Percentiles rank a stretch among this genome's conserved stretches.
phyloP scores from a whole-genome alignment of 345 rosid genomes.

The Populus nigra region DNA sequence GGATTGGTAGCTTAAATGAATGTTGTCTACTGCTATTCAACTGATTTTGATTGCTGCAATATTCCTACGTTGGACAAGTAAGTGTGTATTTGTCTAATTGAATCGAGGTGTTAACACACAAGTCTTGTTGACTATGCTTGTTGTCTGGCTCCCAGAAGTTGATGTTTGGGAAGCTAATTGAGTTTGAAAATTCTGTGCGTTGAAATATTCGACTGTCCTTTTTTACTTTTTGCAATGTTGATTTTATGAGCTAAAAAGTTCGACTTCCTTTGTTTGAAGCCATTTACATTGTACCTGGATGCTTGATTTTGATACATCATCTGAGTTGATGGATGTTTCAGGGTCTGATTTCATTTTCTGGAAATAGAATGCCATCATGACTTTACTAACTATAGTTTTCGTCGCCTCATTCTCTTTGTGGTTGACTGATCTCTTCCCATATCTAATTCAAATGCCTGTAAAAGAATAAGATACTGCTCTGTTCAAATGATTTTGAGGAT shows the following conservation, averaged over 20 bases:
- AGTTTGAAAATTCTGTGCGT: background rate
- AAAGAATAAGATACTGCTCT: background rate
- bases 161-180: background rate
- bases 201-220: background rate
- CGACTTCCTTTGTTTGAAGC: background rate
- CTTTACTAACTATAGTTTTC: background rate
- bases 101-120: background rate
- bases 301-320: background rate
- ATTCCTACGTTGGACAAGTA: background rate
- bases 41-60: conserved; percentile 1
- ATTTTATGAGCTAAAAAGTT: background rate
- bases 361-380: background rate
- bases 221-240: background rate
- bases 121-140: background rate
- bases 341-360: background rate
- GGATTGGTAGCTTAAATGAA: background rate
- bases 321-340: background rate
- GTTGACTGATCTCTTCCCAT: background rate
- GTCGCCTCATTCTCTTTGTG: background rate
- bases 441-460: background rate
- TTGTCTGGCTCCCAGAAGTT: background rate
- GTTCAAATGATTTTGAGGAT: background rate
- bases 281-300: background rate
- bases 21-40: background rate
- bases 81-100: too few relatives aligned